Base-by-base conservation (phyloP, 2,329 filamentous ascomycete species). In the Pyricularia sp. region DNA sequence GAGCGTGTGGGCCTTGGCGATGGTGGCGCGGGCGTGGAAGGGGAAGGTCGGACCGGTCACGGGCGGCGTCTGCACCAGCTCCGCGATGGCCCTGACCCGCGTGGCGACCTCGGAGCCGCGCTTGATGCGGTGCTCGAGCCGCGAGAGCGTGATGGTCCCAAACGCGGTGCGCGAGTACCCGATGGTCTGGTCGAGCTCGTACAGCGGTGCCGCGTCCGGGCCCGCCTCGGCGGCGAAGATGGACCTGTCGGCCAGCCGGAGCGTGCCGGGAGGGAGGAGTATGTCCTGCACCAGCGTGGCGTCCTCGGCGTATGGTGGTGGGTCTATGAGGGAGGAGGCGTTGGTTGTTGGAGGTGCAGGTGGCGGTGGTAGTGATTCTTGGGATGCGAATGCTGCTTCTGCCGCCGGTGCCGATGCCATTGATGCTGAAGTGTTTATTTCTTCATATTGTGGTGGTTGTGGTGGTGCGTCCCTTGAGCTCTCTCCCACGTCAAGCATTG, bases 51-150 rank as follows among this genome's bases (percentile, higher is more conserved):
- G 19, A 13, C 26, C 33, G 10, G 22, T 35, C 19, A 19, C 24
- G n/a, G 22, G 13, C 31, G n/a, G 61, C 61, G 35, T 24, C 28
- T 24, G 61, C 61, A 28, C 35, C 30, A 62, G 61, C 22, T 62
- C 44, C 33, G 35, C 22, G 33, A 62, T 35, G 35, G 9, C 33
- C 19, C 61, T 22, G n/a, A 26, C 10, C 9, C 61, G 61, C 13
- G 24, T 30, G n/a, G 12, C 26, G 8, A 62, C 30, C 24, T 26
- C 35, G 22, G 61, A 24, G 44, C 24, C 31, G n/a, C 28, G 53
- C 19, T 55, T 13, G 49, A 64, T 22, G 10, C 53, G 33, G 62
- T 64, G 40, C 44, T 64, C 62, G 62, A 64, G 62, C 31, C 62
- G 49, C n/a, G 31, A 55, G 44, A 64, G 62, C 12, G 7, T 30